Conservation (phyloP, 140 eudicot species). For the Erigeron philadelphicus region DNA sequence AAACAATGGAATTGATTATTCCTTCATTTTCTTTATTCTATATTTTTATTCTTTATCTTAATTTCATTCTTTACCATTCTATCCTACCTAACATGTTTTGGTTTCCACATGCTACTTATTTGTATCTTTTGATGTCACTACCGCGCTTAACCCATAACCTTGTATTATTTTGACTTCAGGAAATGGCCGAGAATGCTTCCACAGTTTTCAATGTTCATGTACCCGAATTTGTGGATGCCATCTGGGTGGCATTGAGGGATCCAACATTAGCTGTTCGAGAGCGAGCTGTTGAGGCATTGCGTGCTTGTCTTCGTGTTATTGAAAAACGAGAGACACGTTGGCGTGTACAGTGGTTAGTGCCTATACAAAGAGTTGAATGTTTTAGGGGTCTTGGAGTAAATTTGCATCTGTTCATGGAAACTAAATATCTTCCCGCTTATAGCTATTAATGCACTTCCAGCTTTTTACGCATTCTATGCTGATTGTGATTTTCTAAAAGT, state of each 20-base stretch:
- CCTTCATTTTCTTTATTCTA: too few species aligned
- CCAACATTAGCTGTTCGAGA: slow-evolving; percentile 82
- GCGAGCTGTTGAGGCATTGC: slow-evolving; percentile 95
- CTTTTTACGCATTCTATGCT: slow-evolving; percentile 10
- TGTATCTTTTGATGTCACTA: slow-evolving; percentile 8
- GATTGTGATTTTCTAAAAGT: slow-evolving; percentile 1
- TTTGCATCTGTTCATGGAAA: background rate
- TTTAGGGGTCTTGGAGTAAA: background rate
- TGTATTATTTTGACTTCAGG: slow-evolving; percentile 40
- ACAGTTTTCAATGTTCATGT: slow-evolving; percentile 91
- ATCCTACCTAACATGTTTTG: background rate
- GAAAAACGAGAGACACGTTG: slow-evolving; percentile 99
- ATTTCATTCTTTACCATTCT: too few species aligned
- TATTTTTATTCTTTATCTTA: too few species aligned
- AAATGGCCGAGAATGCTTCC: slow-evolving; percentile 99
- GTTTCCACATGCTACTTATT: slow-evolving; percentile 22
- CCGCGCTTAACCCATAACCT: slow-evolving; percentile 9
- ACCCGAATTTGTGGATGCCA: slow-evolving; percentile 88
- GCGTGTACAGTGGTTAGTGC: slow-evolving; percentile 94
- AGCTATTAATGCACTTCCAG: slow-evolving; percentile 16
- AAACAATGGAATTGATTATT: too few species aligned
- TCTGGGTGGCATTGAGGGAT: slow-evolving; percentile 95
- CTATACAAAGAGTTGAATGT: slow-evolving; percentile 4
- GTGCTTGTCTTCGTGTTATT: slow-evolving; percentile 97
- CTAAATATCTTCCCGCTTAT: background rate